Evolutionary conservation across 805 yeast genomes (phyloP).

Genomic region (Priceomyces carsonii): DNA sequence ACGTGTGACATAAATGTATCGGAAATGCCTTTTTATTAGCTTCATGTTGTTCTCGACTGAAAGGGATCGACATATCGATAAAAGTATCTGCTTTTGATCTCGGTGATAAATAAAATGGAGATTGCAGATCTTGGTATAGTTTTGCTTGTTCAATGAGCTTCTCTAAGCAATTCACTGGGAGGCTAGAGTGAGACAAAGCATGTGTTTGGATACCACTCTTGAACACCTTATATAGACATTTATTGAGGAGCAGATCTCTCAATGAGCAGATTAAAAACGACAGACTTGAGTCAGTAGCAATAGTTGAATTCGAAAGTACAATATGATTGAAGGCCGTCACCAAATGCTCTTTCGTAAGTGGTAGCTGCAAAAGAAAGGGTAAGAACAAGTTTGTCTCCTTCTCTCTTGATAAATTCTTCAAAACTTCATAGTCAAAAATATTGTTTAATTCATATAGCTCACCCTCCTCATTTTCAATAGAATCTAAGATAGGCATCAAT

Average conservation of each 20-base stretch:
- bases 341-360: slow-evolving; percentile 11
- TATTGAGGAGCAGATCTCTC: slow-evolving; percentile 6
- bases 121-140: slow-evolving; percentile 21
- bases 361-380: slow-evolving; percentile 19
- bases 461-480: slow-evolving; percentile 7
- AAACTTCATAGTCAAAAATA: slow-evolving; percentile 8
- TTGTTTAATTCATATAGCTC: slow-evolving; percentile 1
- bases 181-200: slow-evolving; percentile 7
- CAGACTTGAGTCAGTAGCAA: not conserved
- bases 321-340: slow-evolving; percentile 11
- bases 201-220: slow-evolving; percentile 2
- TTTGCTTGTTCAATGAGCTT: slow-evolving; percentile 23
- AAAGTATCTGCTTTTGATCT: slow-evolving; percentile 12
- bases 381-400: slow-evolving; percentile 24
- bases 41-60: slow-evolving; percentile 12
- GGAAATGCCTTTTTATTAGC: slow-evolving; percentile 42
- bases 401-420: slow-evolving; percentile 21
- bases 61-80: slow-evolving; percentile 13
- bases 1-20: slow-evolving; percentile 42
- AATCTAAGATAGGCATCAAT: slow-evolving; percentile 27
- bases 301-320: slow-evolving; percentile 10
- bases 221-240: slow-evolving; percentile 5
- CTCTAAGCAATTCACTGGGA: slow-evolving; percentile 24
- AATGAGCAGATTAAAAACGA: not conserved
- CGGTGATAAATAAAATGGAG: slow-evolving; percentile 31